These are phyloP conservation scores for Dryadomyces quercivorus DNA, from an alignment of 2,329 filamentous ascomycete species.

Conservation along the genomic window DNA sequence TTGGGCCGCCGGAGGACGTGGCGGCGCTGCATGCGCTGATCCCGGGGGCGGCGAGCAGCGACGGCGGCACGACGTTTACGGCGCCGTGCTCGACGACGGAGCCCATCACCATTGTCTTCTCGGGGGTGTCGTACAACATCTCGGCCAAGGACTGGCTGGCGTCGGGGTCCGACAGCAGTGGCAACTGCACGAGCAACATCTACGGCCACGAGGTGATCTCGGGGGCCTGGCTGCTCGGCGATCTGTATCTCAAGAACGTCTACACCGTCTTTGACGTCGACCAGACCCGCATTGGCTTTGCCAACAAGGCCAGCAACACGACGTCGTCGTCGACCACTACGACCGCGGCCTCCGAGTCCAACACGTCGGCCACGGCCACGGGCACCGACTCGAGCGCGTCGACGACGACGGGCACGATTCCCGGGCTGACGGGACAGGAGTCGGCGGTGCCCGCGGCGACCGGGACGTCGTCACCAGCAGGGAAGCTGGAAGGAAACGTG, in stretches of 20 bases:
- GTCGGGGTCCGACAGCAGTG: conserved; percentile 22
- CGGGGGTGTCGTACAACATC: conserved; percentile 53
- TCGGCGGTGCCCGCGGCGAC: conserved; percentile 17
- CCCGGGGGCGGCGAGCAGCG: conserved; percentile 43
- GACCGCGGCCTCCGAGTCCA: no score
- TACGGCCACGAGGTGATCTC: conserved; percentile 58
- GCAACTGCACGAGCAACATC: conserved; percentile 56
- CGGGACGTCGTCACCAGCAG: conserved; percentile 13
- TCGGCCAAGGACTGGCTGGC: conserved; percentile 60
- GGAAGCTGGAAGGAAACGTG: conserved; percentile 13
- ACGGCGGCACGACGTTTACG: conserved; percentile 47
- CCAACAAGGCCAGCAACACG: neutral
- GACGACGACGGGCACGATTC: conserved; percentile 6
- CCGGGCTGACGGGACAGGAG: conserved; percentile 25
- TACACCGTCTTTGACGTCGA: conserved; percentile 78
- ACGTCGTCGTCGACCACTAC: neutral
- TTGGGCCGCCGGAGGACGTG: conserved; percentile 58
- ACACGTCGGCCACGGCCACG: conserved; percentile 1
- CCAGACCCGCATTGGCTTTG: conserved; percentile 42
- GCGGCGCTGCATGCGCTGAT: conserved; percentile 55
- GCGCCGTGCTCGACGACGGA: conserved; percentile 60
- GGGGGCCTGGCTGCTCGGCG: conserved; percentile 67
- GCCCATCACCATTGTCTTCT: conserved; percentile 54
- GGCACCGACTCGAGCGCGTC: conserved; percentile 2
- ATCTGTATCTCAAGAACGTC: conserved; percentile 81